A percentile compares a stretch with the other conserved stretches of the same genome.
Conservation (phyloP, 2,329 filamentous ascomycete genomes). For the Nothomitra cinnamomea region DNA sequence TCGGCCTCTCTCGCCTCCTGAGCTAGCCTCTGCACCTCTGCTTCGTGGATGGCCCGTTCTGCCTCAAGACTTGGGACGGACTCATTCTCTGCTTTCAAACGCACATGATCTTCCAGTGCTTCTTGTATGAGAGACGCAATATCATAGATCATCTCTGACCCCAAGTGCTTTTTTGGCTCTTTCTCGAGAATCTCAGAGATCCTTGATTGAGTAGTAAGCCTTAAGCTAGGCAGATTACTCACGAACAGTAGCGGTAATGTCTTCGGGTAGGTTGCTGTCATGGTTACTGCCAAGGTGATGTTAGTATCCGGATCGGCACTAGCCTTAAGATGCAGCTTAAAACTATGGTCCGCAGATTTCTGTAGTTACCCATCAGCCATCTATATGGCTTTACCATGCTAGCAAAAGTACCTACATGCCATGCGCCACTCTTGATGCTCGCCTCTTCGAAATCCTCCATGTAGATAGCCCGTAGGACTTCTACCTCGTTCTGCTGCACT, state of each 20-base stretch:
- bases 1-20: slow-evolving; percentile 29
- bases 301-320: slow-evolving; percentile 55
- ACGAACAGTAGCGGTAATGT: slow-evolving; percentile 57
- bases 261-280: slow-evolving; percentile 86
- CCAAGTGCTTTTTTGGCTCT: slow-evolving; percentile 46
- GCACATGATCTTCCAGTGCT: slow-evolving; percentile 71
- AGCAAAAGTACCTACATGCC: slow-evolving; percentile 49
- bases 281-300: slow-evolving; percentile 56
- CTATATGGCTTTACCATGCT: neutral
- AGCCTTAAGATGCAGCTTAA: slow-evolving; percentile 64
- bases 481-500: slow-evolving; percentile 73
- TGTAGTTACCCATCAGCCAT: slow-evolving; percentile 17
- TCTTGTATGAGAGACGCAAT: slow-evolving; percentile 44
- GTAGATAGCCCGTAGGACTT: slow-evolving; percentile 76
- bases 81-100: slow-evolving; percentile 55
- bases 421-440: slow-evolving; percentile 50
- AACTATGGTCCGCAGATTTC: slow-evolving; percentile 63
- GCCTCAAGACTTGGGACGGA: slow-evolving; percentile 76
- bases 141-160: slow-evolving; percentile 48
- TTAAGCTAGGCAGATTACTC: slow-evolving; percentile 45
- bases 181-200: slow-evolving; percentile 52
- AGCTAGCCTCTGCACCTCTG: slow-evolving; percentile 44
- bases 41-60: slow-evolving; percentile 71
- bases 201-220: slow-evolving; percentile 53
- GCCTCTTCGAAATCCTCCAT: slow-evolving; percentile 70